Evolutionary conservation across 1,284 basidiomycete genomes (phyloP), one percentile per base, ranked within the genome.

Genomic region (Ganoderma meredithae): DNA sequence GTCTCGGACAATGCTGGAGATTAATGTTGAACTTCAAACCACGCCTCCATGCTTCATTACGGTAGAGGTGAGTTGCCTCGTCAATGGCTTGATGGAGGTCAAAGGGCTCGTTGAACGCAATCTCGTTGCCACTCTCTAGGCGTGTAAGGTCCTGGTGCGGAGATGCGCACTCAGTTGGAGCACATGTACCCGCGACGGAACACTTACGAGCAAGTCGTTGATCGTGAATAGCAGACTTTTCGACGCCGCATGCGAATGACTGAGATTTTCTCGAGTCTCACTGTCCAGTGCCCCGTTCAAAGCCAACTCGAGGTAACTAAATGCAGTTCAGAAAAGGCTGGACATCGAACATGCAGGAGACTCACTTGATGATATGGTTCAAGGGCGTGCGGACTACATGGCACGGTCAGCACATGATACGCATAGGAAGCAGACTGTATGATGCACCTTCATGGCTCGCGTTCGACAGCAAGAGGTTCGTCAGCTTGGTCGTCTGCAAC

Each of bases 221-320:
- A 96, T 95, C 47, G 90, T 94, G 83, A 90, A 95, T 43, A 94
- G 79, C 36, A 95, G 81, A 72, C 86, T 88, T 88, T 95, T 94
- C 8, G 93, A 95, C 0, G 95, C 95, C 55, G 90, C 85, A 79
- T 96, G 93, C 36, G 92, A 93, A 69, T 90, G 90, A 68, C 84
- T 88, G 9, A 96, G 82, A 78, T 96, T 95, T 65, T 92, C 90
- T 58, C 94, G 84, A 4, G 94, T 95, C 76, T 96, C 95, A 1
- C 77, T 76, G 74, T 95, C 94, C 65, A 96, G 81, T 22, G 88
- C 86, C 1, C 94, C 93, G 73, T 95, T 91, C 44, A 97, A 84
- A 1, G 95, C 95, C 76, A 96, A 84, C 79, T 97, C 95, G 49
- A 95, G 83, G 74, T 95, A 96, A 78, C 93, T 95, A 66, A 44